Evolutionary conservation across 371 early-diverging fungal genomes (phyloP).

Genomic region (Mucor plumbeus): DNA sequence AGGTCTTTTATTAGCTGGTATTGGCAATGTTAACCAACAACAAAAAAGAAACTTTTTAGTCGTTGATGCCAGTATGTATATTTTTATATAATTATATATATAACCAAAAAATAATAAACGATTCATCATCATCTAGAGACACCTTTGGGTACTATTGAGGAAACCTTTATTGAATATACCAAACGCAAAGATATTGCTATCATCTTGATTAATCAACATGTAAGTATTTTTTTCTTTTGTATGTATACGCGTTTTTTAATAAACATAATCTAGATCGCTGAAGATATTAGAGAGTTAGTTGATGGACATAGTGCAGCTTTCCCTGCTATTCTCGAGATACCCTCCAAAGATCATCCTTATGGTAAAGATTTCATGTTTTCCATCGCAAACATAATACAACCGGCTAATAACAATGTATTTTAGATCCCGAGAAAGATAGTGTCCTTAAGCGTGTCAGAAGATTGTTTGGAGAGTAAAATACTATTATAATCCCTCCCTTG

Average conservation of each 20-base stretch:
- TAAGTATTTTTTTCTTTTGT: constrained; percentile 35
- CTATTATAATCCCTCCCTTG: neutral
- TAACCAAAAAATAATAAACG: constrained; percentile 33
- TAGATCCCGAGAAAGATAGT: constrained; percentile 88
- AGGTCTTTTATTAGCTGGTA: constrained; percentile 95
- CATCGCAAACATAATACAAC: neutral
- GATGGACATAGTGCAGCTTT: constrained; percentile 93
- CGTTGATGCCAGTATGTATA: constrained; percentile 84
- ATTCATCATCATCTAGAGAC: constrained; percentile 71
- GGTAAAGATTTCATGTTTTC: constrained; percentile 46
- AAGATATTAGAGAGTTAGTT: constrained; percentile 87
- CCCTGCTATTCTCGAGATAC: constrained; percentile 97
- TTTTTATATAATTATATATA: too few relatives aligned
- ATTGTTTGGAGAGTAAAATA: constrained; percentile 81
- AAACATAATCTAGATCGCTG: constrained; percentile 76
- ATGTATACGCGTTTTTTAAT: constrained; percentile 2
- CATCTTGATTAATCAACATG: constrained; percentile 96
- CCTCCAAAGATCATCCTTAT: constrained; percentile 99
- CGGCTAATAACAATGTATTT: neutral
- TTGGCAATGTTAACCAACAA: constrained; percentile 89
- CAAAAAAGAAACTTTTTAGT: constrained; percentile 94
- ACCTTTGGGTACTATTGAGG: constrained; percentile 87
- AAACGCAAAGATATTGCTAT: constrained; percentile 97
- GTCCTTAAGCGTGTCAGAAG: constrained; percentile 95
- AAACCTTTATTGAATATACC: constrained; percentile 87